phyloP scores from a whole-genome alignment of 495 filamentous ascomycete genomes.

The Tricharina praecox region DNA sequence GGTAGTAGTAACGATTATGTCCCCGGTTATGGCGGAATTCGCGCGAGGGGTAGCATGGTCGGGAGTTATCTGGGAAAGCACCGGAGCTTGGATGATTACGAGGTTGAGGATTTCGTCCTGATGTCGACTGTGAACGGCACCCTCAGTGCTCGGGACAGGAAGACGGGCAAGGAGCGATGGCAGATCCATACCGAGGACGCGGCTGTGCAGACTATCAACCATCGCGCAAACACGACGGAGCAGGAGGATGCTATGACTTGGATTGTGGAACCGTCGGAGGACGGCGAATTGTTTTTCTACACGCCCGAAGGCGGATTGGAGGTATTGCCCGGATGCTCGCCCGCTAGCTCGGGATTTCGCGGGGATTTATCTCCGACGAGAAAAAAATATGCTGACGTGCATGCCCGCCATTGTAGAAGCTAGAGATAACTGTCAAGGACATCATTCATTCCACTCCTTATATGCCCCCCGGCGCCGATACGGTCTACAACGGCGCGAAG shows the following conservation, averaged over 20 bases:
- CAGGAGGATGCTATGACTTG: slow-evolving; percentile 75
- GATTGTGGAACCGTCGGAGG: slow-evolving; percentile 84
- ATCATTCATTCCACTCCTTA: slow-evolving; percentile 47
- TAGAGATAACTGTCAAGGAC: slow-evolving; percentile 52
- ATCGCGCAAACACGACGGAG: slow-evolving; percentile 51
- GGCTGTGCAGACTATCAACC: slow-evolving; percentile 77
- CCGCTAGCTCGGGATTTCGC: background rate
- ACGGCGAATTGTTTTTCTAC: slow-evolving; percentile 82
- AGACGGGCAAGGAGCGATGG: slow-evolving; percentile 69
- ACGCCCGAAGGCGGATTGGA: slow-evolving; percentile 35
- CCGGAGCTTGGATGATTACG: slow-evolving; percentile 67
- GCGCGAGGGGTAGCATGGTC: background rate
- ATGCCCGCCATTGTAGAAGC: slow-evolving; percentile 44
- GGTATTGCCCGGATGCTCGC: slow-evolving; percentile 14
- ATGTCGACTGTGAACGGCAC: slow-evolving; percentile 98
- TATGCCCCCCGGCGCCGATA: slow-evolving; percentile 28
- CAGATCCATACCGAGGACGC: slow-evolving; percentile 64
- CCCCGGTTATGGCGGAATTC: background rate
- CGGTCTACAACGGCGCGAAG: slow-evolving; percentile 78
- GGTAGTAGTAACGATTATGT: too few species aligned
- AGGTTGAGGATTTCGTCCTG: slow-evolving; percentile 98
- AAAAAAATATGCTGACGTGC: too few species aligned
- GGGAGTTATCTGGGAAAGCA: background rate
- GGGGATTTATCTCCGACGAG: background rate
- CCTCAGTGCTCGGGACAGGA: slow-evolving; percentile 80